Conservation (phyloP, 179 eudicot genomes). For the Actinidia arguta region DNA sequence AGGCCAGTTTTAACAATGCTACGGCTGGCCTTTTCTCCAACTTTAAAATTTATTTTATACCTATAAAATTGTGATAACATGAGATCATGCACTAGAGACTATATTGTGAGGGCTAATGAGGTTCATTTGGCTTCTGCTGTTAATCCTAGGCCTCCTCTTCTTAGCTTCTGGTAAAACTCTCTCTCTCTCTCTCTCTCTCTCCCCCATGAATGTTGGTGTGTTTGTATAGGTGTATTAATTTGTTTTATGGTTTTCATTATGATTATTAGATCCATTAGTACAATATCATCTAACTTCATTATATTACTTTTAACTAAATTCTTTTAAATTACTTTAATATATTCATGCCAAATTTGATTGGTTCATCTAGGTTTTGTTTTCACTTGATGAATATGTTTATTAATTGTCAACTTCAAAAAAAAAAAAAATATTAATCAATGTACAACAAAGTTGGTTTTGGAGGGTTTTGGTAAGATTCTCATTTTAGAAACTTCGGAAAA, state of each 20-base stretch:
- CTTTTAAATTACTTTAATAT: background rate
- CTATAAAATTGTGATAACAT: no score
- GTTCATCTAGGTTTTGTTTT: no score
- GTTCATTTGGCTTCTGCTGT: conserved; percentile 3
- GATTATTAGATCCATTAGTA: background rate
- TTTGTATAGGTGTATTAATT: no score
- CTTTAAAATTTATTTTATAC: background rate
- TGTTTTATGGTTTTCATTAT: background rate
- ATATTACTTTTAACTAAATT: no score
- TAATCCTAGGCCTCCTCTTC: background rate
- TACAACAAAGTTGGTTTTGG: background rate
- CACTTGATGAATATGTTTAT: no score
- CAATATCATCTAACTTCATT: background rate
- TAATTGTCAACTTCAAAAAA: no score
- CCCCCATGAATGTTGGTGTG: background rate
- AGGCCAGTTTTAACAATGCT: background rate
- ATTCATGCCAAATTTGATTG: background rate
- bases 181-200: conserved; percentile 13
- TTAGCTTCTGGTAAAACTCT: background rate
- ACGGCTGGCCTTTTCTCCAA: background rate
- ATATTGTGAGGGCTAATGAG: background rate
- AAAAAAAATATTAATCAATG: no score
- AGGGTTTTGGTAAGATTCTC: no score
- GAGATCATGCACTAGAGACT: background rate
- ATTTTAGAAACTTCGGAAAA: no score